Percentiles rank a stretch among this genome's conserved stretches.
Conservation (phyloP, 208 protist genomes). For the Leishmania tarentolae region DNA sequence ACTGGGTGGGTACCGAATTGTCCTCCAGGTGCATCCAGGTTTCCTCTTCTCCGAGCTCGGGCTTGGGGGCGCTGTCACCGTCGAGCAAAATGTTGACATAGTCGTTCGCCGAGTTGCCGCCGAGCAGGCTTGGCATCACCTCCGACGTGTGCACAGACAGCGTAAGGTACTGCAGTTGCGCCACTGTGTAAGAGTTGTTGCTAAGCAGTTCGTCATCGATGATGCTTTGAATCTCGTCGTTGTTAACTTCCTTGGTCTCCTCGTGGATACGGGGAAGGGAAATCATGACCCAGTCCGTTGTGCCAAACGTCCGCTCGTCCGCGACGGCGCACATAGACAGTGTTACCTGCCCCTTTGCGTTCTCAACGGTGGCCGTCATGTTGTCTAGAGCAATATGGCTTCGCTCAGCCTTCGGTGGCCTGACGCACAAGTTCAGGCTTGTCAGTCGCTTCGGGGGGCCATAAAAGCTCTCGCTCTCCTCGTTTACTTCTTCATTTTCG, state of each 20-base stretch:
- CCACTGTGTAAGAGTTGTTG: constrained; percentile 38
- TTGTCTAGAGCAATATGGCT: constrained; percentile 14
- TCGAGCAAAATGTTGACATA: constrained; percentile 68
- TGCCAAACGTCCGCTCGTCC: constrained; percentile 65
- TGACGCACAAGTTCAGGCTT: constrained; percentile 8
- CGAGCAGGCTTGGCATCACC: constrained; percentile 29
- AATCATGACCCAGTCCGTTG: constrained; percentile 84
- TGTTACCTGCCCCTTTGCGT: constrained; percentile 14
- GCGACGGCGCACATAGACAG: constrained; percentile 57
- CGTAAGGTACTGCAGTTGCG: constrained; percentile 72
- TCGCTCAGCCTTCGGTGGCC: not conserved
- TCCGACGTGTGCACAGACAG: constrained; percentile 57
- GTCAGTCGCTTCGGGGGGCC: constrained; percentile 36
- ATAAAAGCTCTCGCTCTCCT: constrained; percentile 22
- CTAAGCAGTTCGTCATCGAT: constrained; percentile 29
- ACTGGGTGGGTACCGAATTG: not conserved
- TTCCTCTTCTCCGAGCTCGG: constrained; percentile 35
- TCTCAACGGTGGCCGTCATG: constrained; percentile 19
- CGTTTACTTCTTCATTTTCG: constrained; percentile 14
- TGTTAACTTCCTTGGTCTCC: constrained; percentile 31
- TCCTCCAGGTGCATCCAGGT: constrained; percentile 49
- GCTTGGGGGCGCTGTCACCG: constrained; percentile 37
- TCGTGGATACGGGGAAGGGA: constrained; percentile 51
- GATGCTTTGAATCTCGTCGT: constrained; percentile 27
- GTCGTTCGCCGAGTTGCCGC: constrained; percentile 1